Evolutionary conservation across 2,329 filamentous ascomycete species (phyloP).

Genomic region (Colletotrichum tamarilloi): DNA sequence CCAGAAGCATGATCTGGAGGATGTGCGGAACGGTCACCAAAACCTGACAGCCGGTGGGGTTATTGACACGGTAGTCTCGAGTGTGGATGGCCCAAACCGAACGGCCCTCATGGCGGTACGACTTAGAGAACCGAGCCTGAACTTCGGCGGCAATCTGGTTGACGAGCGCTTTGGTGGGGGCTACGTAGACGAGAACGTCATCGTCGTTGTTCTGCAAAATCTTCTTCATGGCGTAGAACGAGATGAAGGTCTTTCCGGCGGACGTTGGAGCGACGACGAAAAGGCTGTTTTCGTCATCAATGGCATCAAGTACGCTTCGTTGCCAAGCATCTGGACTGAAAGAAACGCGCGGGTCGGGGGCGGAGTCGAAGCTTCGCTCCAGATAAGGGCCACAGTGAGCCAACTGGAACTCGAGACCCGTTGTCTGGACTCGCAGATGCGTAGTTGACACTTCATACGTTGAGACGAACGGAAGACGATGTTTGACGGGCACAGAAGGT

Average conservation of each 20-base stretch:
- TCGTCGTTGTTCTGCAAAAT: conserved; percentile 76
- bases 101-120: conserved; percentile 67
- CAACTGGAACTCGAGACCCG: conserved; percentile 68
- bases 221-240: conserved; percentile 86
- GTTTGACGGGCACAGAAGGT: background rate
- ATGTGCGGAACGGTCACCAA: conserved; percentile 83
- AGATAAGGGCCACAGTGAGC: conserved; percentile 78
- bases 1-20: conserved; percentile 80
- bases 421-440: background rate
- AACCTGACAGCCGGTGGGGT: conserved; percentile 77
- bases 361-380: conserved; percentile 78
- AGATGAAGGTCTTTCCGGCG: conserved; percentile 86
- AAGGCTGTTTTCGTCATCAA: conserved; percentile 76
- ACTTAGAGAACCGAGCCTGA: conserved; percentile 79
- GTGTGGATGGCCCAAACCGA: conserved; percentile 86
- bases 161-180: conserved; percentile 83
- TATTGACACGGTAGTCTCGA: conserved; percentile 80
- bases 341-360: conserved; percentile 72
- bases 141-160: conserved; percentile 87
- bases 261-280: conserved; percentile 83
- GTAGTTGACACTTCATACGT: background rate
- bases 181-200: conserved; percentile 80
- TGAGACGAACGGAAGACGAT: background rate
- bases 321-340: conserved; percentile 85
- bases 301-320: conserved; percentile 76